These are phyloP conservation scores for Phyllosticta paracitricarpa DNA, from an alignment of 2,329 filamentous ascomycete genomes.

Conservation along the genomic window DNA sequence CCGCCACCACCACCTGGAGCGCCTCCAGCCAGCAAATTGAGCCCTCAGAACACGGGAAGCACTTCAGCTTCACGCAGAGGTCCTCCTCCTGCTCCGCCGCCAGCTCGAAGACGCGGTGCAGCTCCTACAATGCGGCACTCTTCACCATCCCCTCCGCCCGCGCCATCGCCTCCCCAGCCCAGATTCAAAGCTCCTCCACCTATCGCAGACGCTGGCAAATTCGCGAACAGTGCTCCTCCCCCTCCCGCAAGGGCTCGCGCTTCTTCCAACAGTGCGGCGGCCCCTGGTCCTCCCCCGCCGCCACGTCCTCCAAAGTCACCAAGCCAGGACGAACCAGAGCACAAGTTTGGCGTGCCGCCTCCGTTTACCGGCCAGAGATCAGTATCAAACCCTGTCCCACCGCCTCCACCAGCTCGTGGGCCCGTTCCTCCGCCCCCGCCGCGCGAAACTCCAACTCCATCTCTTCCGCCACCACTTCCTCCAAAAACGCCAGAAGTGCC, in stretches of 20 bases:
- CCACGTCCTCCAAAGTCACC: slow-evolving; percentile 43
- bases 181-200: slow-evolving; percentile 80
- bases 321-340: slow-evolving; percentile 50
- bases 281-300: slow-evolving; percentile 57
- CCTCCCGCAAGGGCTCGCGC: slow-evolving; percentile 41
- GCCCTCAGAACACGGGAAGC: slow-evolving; percentile 52
- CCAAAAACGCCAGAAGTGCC: slow-evolving; percentile 32
- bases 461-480: slow-evolving; percentile 51
- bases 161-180: slow-evolving; percentile 52
- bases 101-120: slow-evolving; percentile 34
- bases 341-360: slow-evolving; percentile 68
- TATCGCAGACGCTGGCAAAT: slow-evolving; percentile 81
- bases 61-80: slow-evolving; percentile 47
- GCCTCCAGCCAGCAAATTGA: slow-evolving; percentile 34
- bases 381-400: slow-evolving; percentile 46
- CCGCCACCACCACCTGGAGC: slow-evolving; percentile 52
- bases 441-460: slow-evolving; percentile 23
- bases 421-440: slow-evolving; percentile 50
- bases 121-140: slow-evolving; percentile 17
- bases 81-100: slow-evolving; percentile 50
- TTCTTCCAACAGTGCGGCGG: slow-evolving; percentile 37
- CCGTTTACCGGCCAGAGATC: slow-evolving; percentile 58
- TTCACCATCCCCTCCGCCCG: neutral
- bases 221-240: slow-evolving; percentile 38
- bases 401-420: slow-evolving; percentile 64